Percentiles rank a stretch among this genome's conserved stretches.
These are phyloP conservation scores for Nannochloropsis gaditana DNA, from an alignment of 108 stramenopile genomes.

Conservation along the genomic window DNA sequence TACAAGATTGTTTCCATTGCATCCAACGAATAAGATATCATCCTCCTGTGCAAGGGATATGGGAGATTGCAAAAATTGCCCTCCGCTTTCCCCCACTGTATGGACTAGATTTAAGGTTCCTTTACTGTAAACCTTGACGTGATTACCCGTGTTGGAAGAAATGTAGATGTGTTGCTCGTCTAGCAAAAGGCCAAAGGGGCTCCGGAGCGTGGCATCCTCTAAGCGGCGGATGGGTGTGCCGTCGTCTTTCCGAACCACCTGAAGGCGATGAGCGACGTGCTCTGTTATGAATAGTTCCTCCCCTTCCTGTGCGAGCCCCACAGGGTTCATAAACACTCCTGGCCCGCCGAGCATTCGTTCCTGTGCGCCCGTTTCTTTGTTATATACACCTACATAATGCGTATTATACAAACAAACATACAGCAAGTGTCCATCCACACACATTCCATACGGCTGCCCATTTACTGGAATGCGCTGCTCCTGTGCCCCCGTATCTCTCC, in stretches of 20 bases:
- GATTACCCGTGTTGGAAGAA: neutral
- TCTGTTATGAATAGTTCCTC: neutral
- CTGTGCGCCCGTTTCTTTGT: neutral
- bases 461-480: neutral
- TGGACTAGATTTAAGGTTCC: neutral
- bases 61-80: slow-evolving; percentile 15
- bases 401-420: slow-evolving; percentile 1
- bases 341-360: neutral
- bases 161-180: neutral
- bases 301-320: neutral
- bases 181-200: neutral
- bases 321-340: slow-evolving; percentile 7
- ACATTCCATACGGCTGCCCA: neutral
- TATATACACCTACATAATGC: neutral
- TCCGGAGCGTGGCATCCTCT: neutral
- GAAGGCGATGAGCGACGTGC: neutral
- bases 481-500: slow-evolving; percentile 14
- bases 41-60: slow-evolving; percentile 5
- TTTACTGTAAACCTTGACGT: slow-evolving; percentile 12
- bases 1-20: slow-evolving; percentile 8
- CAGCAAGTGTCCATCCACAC: neutral
- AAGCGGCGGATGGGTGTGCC: neutral
- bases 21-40: slow-evolving; percentile 15
- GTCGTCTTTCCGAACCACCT: neutral
- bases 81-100: neutral